Base-by-base conservation (phyloP, 768 basidiomycete genomes). In the Sistotremastrum niveocremeum region DNA sequence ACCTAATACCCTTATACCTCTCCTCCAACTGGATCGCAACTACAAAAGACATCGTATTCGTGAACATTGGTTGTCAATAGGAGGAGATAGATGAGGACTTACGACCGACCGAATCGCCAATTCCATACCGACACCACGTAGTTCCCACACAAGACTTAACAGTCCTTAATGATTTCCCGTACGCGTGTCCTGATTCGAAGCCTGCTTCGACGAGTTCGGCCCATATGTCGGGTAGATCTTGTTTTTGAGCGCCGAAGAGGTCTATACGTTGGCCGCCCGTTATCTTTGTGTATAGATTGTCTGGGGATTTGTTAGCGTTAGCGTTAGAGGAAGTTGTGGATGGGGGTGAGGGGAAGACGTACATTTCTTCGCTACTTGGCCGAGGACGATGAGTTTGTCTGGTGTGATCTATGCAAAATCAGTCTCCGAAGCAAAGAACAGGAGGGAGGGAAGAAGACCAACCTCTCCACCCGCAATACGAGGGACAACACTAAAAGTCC, bases 121-220 rank as follows among this genome's bases (percentile, higher is more conserved):
- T 65, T 2, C 82, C 83, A 51, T 74, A 84, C 8, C 80, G 73
- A 53, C 79, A 81, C 79, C 73, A 80, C 9, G 66, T 73, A 1
- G 74, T 76, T n/a, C 81, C 81, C 41, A 86, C 82, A 53, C 84
- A 84, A 0, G 74, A 76, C 61, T 86, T 84, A 43, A 86, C 81
- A 0, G 81, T 82, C n/a, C 82, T 67, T 35, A 5, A 33, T 12
- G 12, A 32, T 53, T 74, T 74, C 49, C 81, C 82, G 56, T 84
- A 84, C 0, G 78, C 84, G 54, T 84, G 81, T 2, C 83, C 82
- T 35, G 77, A 80, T 59, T 84, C 80, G 51, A 86, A 81, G 6
- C 82, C 82, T 4, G 77, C 79, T 4, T 63, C 60, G 46, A 72
- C 65, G 5, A 83, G 71, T 52, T 74, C 72, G 47, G 75, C 76